Evolutionary conservation across 495 filamentous ascomycete species (phyloP).

Genomic region (Lophiotrema nucula): DNA sequence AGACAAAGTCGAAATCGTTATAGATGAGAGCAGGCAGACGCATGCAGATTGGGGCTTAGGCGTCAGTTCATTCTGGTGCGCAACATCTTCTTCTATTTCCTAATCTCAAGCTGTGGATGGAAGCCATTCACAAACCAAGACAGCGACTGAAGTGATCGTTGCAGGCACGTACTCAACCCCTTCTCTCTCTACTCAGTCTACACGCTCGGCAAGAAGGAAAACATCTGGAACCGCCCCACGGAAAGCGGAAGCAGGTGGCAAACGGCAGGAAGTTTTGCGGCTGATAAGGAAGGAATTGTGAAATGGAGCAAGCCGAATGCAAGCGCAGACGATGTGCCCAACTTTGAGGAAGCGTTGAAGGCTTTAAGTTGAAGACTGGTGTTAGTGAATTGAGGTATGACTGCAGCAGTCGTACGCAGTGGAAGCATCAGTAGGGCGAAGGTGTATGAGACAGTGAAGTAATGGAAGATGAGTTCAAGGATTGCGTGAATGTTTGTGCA

Average conservation of each 20-base stretch:
- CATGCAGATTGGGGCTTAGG: slow-evolving; percentile 59
- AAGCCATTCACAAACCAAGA: too few species aligned
- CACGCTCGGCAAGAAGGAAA: slow-evolving; percentile 51
- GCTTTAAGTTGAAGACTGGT: too few species aligned
- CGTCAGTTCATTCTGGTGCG: slow-evolving; percentile 49
- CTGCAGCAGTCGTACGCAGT: too few species aligned
- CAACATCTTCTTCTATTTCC: too few species aligned
- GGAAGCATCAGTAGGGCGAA: too few species aligned
- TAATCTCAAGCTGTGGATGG: too few species aligned
- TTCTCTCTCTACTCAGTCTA: slow-evolving; percentile 49
- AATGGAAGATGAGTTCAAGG: too few species aligned
- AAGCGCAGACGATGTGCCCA: slow-evolving; percentile 50
- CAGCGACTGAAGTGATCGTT: too few species aligned
- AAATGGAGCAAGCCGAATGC: slow-evolving; percentile 46
- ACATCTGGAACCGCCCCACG: slow-evolving; percentile 55
- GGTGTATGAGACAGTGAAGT: too few species aligned
- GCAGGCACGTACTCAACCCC: slow-evolving; percentile 52
- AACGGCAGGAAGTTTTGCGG: slow-evolving; percentile 55
- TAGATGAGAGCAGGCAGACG: slow-evolving; percentile 52
- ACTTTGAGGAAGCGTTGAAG: slow-evolving; percentile 49
- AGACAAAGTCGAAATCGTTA: slow-evolving; percentile 50
- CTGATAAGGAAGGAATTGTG: slow-evolving; percentile 52
- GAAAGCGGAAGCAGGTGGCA: slow-evolving; percentile 60
- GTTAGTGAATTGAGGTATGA: too few species aligned
- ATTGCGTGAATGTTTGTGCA: too few species aligned